Base-by-base conservation (phyloP, 176 grass and related monocot genomes). In the Chrysopogon serrulatus region DNA sequence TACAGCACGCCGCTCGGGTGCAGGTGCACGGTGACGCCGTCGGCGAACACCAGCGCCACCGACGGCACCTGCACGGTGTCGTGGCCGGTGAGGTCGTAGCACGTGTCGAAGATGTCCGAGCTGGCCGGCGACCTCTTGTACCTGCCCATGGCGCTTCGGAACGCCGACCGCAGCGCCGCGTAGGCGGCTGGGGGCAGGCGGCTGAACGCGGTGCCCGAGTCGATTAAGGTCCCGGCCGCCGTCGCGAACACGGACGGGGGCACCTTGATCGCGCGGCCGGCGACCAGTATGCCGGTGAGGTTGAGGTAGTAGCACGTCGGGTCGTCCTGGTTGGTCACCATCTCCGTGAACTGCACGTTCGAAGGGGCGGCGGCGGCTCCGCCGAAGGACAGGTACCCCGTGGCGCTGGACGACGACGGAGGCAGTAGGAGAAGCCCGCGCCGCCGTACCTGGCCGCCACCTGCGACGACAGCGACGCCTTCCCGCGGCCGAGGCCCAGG, bases 391-490 rank as follows among this genome's bases (percentile, higher is more conserved):
- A 97, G 80, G 66, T 94, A 94, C 6, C 95, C 92, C 0, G n/a
- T 48, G 21, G 57, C 33, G 88, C 89, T 90, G 10, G 88, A 21
- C 16, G 43, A 53, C 24, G 95, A 85, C 12, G 95, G 95, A 97
- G 83, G 80, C 94, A 94, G 82, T 97, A 97, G 56, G 94, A 94
- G 79, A 97, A 97, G 2, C 72, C 53, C 1, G 76, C 77, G 16
- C 90, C n/a, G n/a, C n/a, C 92, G 47, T 87, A 87, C 28, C 33
- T 89, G 6, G 9, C 13, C 10, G 75, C 82, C 1, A 68, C 86
- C 44, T 97, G 95, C 33, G 88, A 94, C 6, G 79, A 18, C 43
- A 97, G 42, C 1, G 95, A 97, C 4, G 90, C 73, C 28, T 61
- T 89, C 4, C 65, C 77, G 0, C 86, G 90, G 76, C 90, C 84